These are phyloP conservation scores for Dendrobium huoshanense DNA, from an alignment of 106 monocot genomes.

Conservation along the genomic window DNA sequence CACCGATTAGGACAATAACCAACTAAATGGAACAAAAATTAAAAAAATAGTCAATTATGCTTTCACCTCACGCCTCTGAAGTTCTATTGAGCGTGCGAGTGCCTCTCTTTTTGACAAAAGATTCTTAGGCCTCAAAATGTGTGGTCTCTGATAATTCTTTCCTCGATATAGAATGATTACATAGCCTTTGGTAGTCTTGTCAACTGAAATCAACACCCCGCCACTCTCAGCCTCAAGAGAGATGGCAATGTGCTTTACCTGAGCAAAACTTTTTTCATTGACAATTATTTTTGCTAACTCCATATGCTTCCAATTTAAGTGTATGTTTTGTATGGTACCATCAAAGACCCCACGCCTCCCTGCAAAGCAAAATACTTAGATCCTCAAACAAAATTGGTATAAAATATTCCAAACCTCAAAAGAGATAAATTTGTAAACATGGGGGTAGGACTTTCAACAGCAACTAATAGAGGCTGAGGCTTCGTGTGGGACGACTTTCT, in stretches of 20 bases:
- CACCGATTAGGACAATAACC: neutral
- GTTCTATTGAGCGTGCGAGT: constrained; percentile 87
- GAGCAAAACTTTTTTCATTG: constrained; percentile 73
- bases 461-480: neutral
- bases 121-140: constrained; percentile 59
- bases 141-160: constrained; percentile 76
- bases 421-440: neutral
- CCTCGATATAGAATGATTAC: constrained; percentile 86
- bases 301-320: constrained; percentile 81
- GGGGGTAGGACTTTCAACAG: neutral
- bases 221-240: constrained; percentile 97
- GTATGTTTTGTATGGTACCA: constrained; percentile 87
- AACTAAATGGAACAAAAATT: neutral
- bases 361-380: constrained; percentile 13
- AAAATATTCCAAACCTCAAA: neutral
- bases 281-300: constrained; percentile 85
- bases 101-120: constrained; percentile 74
- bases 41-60: constrained; percentile 1
- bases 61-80: constrained; percentile 88
- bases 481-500: too few species aligned
- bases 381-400: neutral
- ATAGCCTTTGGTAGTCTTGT: constrained; percentile 94
- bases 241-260: constrained; percentile 88
- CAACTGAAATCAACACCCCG: constrained; percentile 80
- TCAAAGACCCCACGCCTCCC: constrained; percentile 84